A percentile compares a stretch with the other conserved stretches of the same genome.
Conservation (phyloP, 495 filamentous ascomycete species). For the Podospora pseudopauciseta region DNA sequence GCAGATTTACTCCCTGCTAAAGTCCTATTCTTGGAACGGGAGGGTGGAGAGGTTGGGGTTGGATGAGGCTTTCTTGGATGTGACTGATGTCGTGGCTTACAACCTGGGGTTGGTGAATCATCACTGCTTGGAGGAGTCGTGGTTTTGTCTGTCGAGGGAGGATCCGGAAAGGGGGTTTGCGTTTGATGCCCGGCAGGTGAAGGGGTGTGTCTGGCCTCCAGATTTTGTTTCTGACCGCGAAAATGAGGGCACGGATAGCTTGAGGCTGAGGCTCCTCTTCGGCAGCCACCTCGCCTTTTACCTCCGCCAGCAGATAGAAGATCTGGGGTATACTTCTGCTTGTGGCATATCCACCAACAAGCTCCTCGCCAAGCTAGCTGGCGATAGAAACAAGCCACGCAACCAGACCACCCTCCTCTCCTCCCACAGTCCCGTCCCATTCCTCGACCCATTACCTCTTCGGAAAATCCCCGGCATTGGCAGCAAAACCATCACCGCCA, state of each 20-base stretch:
- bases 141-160: constrained; percentile 69
- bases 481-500: constrained; percentile 65
- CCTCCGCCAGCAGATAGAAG: constrained; percentile 66
- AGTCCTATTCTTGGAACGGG: constrained; percentile 66
- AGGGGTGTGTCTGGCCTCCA: constrained; percentile 27
- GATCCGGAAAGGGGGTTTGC: constrained; percentile 78
- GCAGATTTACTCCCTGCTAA: constrained; percentile 65
- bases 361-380: constrained; percentile 76
- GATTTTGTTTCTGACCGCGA: background rate
- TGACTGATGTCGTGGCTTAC: constrained; percentile 79
- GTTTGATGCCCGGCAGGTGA: constrained; percentile 64
- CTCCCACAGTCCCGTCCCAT: constrained; percentile 47
- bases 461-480: constrained; percentile 86
- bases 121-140: constrained; percentile 61
- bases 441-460: constrained; percentile 74
- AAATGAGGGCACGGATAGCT: too few species aligned
- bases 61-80: constrained; percentile 75
- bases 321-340: constrained; percentile 78
- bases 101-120: constrained; percentile 68
- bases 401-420: constrained; percentile 79
- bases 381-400: constrained; percentile 79
- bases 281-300: constrained; percentile 72
- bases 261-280: constrained; percentile 48
- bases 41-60: constrained; percentile 78
- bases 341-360: constrained; percentile 89